phyloP scores from a whole-genome alignment of 495 filamentous ascomycete species.

The Xylaria cubensis region DNA sequence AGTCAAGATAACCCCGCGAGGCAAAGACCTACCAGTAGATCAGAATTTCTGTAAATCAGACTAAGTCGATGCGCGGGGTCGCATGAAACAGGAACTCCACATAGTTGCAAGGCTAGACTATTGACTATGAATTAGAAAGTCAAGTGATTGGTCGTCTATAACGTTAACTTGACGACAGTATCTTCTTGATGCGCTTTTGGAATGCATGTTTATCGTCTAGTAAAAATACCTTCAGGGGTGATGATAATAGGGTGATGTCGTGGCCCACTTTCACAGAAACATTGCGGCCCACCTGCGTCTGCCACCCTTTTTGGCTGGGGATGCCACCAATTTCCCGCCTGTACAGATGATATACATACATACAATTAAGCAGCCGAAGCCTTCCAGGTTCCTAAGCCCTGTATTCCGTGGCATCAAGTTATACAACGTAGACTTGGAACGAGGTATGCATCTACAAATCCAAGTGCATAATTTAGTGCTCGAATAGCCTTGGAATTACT shows the following conservation, averaged over 20 bases:
- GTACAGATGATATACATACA: too few relatives aligned
- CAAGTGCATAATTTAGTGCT: too few relatives aligned
- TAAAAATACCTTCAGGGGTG: background rate
- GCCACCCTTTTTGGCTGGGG: too few relatives aligned
- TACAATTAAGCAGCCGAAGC: too few relatives aligned
- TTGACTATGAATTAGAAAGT: background rate
- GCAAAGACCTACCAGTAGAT: background rate
- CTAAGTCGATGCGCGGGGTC: background rate
- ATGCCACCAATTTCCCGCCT: too few relatives aligned
- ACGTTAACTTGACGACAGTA: background rate
- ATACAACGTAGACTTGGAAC: too few relatives aligned
- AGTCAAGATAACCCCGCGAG: background rate
- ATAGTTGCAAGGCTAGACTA: background rate
- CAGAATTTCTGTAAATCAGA: background rate
- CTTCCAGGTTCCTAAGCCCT: too few relatives aligned
- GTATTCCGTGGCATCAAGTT: too few relatives aligned
- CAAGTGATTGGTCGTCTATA: constrained; percentile 8
- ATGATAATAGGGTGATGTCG: constrained; percentile 4
- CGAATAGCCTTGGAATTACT: too few relatives aligned
- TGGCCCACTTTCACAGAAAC: constrained; percentile 5
- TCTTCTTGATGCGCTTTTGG: background rate
- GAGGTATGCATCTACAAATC: too few relatives aligned
- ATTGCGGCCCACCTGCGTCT: too few relatives aligned
- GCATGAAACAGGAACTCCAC: background rate
- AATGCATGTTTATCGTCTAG: background rate